Evolutionary conservation across 2,329 filamentous ascomycete species (phyloP), one percentile per base, ranked within the genome.

Genomic region (Chaetoscypha palmicola): DNA sequence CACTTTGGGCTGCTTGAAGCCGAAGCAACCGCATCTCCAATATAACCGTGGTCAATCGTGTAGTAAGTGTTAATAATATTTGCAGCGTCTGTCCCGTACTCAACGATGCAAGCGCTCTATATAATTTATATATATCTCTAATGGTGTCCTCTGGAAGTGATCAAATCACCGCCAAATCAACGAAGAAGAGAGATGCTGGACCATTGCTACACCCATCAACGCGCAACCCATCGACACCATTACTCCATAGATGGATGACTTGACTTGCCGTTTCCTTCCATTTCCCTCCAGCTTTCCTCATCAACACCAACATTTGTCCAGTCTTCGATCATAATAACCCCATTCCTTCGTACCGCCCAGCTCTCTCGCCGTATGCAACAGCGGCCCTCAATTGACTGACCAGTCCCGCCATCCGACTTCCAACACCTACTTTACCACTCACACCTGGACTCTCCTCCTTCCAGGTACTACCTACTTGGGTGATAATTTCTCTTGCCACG

Each of bases 41-140:
- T 50, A 14, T 45, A 64, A 57, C 61, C 52, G 58, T 65, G 66
- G 69, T 71, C 71, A 73, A 74, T 75, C 71, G 71, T 69, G 64
- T 10, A 34, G 12, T 9, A 34, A 19, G 5, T 16, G 32, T 17
- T 10, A 10, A 34, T n/a, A 3, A 16, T 10, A 16, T 9, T 34
- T 16, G 10, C 14, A 12, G 19, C 2, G 11, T 4, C 28, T 14
- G 19, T 4, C 10, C 4, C 14, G 10, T 3, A 34, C 10, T 7
- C 32, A 34, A 16, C 12, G 32, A 34, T 16, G 32, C 16, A 34
- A 19, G 4, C 19, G 32, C 32, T 34, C 32, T 34, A 34, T 34
- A n/a, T 34, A 17, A 3, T 34, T 17, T 34, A 16, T 10, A 16
- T 17, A 16, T 9, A 11, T n/a, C n/a, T n/a, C n/a, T n/a, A n/a